Evolutionary conservation across 148 eudicot genomes (phyloP).

Genomic region (Nepenthes gracilis): DNA sequence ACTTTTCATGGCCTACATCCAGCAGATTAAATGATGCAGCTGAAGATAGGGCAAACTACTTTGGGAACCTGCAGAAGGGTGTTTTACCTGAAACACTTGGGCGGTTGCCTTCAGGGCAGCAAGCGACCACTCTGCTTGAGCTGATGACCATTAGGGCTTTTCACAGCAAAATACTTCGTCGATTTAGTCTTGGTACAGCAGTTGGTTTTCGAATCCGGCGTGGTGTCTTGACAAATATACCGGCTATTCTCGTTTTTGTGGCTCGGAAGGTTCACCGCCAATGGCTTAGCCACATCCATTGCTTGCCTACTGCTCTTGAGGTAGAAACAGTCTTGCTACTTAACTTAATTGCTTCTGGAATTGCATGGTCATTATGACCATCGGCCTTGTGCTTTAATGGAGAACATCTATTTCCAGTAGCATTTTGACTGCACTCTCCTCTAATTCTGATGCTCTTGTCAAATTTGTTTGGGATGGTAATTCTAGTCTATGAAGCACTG

Average conservation of each 20-base stretch:
- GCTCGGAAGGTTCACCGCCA: constrained; percentile 53
- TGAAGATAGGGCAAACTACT: constrained; percentile 52
- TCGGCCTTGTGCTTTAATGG: neutral
- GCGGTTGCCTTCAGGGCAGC: constrained; percentile 39
- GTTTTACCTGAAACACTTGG: constrained; percentile 50
- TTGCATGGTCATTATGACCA: neutral
- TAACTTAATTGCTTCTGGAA: neutral
- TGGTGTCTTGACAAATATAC: constrained; percentile 46
- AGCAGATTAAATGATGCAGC: constrained; percentile 43
- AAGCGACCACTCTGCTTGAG: constrained; percentile 54
- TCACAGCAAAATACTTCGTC: constrained; percentile 48
- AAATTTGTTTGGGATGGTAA: no score
- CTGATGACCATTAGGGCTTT: constrained; percentile 64
- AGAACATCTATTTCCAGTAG: neutral
- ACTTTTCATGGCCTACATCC: constrained; percentile 66
- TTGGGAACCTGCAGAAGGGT: constrained; percentile 57
- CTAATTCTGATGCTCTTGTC: no score
- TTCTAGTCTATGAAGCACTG: no score
- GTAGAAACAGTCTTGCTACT: constrained; percentile 9
- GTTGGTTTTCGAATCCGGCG: constrained; percentile 47
- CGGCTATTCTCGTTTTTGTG: constrained; percentile 69
- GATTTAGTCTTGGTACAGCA: constrained; percentile 61
- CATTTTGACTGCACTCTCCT: neutral
- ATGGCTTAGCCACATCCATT: constrained; percentile 42
- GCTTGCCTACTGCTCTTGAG: constrained; percentile 58